Evolutionary conservation across 1,139 yeast genomes (phyloP).

Genomic region (Blastobotrys illinoisensis): DNA sequence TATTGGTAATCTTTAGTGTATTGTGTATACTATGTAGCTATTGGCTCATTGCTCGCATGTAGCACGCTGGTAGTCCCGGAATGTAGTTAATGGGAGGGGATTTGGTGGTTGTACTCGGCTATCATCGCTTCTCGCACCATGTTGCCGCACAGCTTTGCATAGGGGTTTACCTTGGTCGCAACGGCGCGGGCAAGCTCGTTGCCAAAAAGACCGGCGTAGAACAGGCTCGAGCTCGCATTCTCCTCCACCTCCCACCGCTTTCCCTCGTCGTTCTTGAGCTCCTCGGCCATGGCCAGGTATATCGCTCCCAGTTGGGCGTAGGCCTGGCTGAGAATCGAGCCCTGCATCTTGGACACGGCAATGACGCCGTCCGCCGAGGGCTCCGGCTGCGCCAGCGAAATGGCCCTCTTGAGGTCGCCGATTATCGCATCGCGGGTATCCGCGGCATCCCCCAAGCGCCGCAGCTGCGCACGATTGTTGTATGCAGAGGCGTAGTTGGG

Average conservation of each 20-base stretch:
- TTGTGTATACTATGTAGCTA: too few relatives aligned
- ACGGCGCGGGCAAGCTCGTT: conserved; percentile 26
- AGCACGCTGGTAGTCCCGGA: neutral
- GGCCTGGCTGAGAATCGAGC: conserved; percentile 28
- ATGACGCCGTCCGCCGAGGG: conserved; percentile 1
- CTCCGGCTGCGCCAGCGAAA: conserved; percentile 24
- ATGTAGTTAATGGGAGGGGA: neutral
- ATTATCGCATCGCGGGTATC: conserved; percentile 11
- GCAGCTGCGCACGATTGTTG: conserved; percentile 32
- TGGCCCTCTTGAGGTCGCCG: conserved; percentile 23
- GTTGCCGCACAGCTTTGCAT: conserved; percentile 33
- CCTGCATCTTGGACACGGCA: conserved; percentile 30
- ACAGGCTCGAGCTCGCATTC: conserved; percentile 27
- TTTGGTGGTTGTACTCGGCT: conserved; percentile 6
- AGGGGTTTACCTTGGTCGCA: conserved; percentile 30
- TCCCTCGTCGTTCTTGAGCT: conserved; percentile 1
- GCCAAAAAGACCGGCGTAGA: conserved; percentile 29
- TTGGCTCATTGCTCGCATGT: too few relatives aligned
- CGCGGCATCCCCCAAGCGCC: conserved; percentile 12
- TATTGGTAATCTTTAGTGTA: too few relatives aligned
- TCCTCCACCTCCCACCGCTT: conserved; percentile 27
- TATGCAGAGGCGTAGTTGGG: conserved; percentile 33
- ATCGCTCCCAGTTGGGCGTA: conserved; percentile 29
- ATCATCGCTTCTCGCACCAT: conserved; percentile 21
- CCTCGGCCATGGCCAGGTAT: conserved; percentile 18